Base-by-base conservation (phyloP, 768 basidiomycete genomes). In the Tremella mesenterica region DNA sequence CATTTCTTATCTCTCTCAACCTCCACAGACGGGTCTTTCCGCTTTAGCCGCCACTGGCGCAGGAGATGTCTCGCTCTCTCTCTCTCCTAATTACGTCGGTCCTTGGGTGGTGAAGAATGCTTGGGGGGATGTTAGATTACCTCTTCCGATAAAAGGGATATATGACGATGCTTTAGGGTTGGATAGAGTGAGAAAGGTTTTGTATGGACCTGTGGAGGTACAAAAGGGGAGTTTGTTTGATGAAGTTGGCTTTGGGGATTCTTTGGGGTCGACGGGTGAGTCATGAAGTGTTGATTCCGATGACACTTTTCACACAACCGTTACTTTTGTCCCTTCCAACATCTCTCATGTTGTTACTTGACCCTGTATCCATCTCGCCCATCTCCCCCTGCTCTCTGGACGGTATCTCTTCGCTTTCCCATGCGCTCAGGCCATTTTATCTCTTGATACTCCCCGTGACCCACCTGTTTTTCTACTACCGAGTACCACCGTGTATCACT, bases 21-120 rank as follows among this genome's bases (percentile, higher is more conserved):
- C 67, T 4, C 56, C 67, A 3, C 46, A 48, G 3, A 57, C 60
- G 27, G 55, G 60, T 3, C 49, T 73, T 18, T 51, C 58, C 9
- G 50, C 64, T 13, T 48, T 58, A 7, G 55, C 61, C 7, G 48
- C 39, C 7, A 64, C 66, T 7, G 54, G 52, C 10, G 54, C 62
- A 18, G 72, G 72, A 25, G 63, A 60, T 27, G 60, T 69, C 28
- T 46, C 56, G 25, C 47, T 68, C n/a, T 27, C 54, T 5, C 49
- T 70, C 31, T 56, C 65, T 45, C 65, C 70, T 1, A 63, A 63
- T 4, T 73, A 61, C 44, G 57, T 70, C 25, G 72, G 72, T 7
- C 62, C 66, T 2, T 71, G 67, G 31, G 55, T 62, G 10, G 41
- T 66, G 13, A 53, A 50, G 43, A 62, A 63, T 21, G 31, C 52